Conservation (phyloP, 495 filamentous ascomycete species). For the Daldinia caldariorum region DNA sequence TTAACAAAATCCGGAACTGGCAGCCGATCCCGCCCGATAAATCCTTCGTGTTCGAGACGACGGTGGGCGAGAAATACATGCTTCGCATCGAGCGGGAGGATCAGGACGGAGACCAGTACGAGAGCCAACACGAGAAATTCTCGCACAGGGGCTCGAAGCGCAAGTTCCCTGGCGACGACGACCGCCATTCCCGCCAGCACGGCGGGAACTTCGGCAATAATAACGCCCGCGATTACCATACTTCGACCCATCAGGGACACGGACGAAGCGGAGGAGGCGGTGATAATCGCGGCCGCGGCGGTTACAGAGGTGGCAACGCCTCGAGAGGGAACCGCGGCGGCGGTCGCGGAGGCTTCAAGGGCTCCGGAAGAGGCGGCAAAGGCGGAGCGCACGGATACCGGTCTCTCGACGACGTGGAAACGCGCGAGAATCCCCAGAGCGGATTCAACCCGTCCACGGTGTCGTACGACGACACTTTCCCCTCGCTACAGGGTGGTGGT, state of each 20-base stretch:
- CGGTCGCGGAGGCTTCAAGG: constrained; percentile 14
- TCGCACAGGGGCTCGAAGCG: constrained; percentile 66
- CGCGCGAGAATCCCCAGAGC: constrained; percentile 48
- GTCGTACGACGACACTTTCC: constrained; percentile 55
- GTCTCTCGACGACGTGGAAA: constrained; percentile 58
- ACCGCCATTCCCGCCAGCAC: constrained; percentile 49
- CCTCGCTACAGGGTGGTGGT: constrained; percentile 27
- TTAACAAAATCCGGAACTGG: constrained; percentile 85
- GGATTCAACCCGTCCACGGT: constrained; percentile 48
- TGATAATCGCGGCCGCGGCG: constrained; percentile 56
- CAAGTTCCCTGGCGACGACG: constrained; percentile 63
- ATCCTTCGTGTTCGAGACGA: constrained; percentile 75
- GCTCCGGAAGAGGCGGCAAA: constrained; percentile 48
- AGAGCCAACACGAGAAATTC: constrained; percentile 68
- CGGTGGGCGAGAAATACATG: constrained; percentile 85
- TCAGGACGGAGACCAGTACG: constrained; percentile 63
- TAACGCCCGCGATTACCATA: constrained; percentile 52
- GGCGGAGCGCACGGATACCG: constrained; percentile 59
- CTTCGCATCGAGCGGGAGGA: constrained; percentile 80
- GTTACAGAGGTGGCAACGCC: constrained; percentile 39
- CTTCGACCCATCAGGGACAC: constrained; percentile 56
- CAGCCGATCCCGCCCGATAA: constrained; percentile 74
- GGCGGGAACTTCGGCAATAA: constrained; percentile 49
- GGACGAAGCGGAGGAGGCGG: constrained; percentile 60
- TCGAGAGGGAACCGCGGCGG: constrained; percentile 11